Base-by-base conservation (phyloP, 768 basidiomycete species). In the Rhizopogon salebrosus region DNA sequence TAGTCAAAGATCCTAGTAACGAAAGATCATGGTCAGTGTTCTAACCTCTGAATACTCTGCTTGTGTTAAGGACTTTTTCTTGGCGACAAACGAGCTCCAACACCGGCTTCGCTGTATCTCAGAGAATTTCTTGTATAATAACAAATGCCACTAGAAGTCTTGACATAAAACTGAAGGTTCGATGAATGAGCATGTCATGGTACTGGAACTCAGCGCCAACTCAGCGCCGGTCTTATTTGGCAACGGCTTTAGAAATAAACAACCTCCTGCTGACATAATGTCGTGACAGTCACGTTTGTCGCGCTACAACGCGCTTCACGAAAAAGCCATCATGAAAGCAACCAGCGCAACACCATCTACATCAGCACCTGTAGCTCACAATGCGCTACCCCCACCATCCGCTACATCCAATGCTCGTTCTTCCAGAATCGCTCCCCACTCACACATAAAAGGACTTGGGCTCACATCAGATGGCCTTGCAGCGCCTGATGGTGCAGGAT, bases 391-490 rank as follows among this genome's bases (percentile, higher is more conserved):
- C 0, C 86, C 86, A 0, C 87, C 87, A 0, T 76, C 86, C 4
- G 74, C 78, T 2, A 68, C 81, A 0, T 77, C 83, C 11, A 79
- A 83, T 1, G 77, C 78, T 11, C 79, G 87, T 22, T 83, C 89
- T 0, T 88, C 89, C 27, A 82, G 89, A 35, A 90, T 93, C 41
- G 89, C 91, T 1, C 85, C 92, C 3, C 95, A 98, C 65, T 97
- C 94, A 4, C 95, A 98, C 68, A 98, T 98, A 68, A 95, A 94
- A 74, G 95, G 94, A 6, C 85, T 98, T 26, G 97, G 97, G 3
- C 75, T 98, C 50, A 87, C 80, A 38, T 68, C 87, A 49, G 93
- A 98, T 55, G 95, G 95, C 1, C 77, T 77, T 52, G 95, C 93
- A 1, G 73, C 76, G 29, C 64, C 75, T 5, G 85, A 90, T 56